Percentiles rank a stretch among this genome's conserved stretches.
phyloP scores from a whole-genome alignment of 805 yeast species.

The Lipomyces starkeyi region DNA sequence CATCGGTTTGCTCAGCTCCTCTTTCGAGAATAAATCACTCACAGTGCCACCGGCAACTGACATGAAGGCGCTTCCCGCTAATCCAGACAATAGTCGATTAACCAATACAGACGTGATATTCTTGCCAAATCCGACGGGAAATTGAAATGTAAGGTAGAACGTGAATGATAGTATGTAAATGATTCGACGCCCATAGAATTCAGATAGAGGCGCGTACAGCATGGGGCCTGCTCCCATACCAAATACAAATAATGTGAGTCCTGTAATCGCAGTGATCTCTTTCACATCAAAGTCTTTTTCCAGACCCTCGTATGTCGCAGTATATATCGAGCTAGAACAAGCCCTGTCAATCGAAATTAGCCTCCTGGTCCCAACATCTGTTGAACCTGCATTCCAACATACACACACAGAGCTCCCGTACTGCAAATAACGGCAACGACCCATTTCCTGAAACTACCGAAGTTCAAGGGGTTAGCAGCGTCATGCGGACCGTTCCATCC shows the following conservation, averaged over 20 bases:
- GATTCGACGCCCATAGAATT: conserved; percentile 71
- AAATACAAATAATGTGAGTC: conserved; percentile 59
- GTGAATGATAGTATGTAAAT: conserved; percentile 61
- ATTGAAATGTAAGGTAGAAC: conserved; percentile 55
- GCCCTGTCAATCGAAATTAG: conserved; percentile 41
- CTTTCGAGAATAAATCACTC: conserved; percentile 73
- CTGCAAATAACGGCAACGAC: conserved; percentile 44
- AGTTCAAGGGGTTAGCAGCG: conserved; percentile 48
- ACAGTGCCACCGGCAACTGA: conserved; percentile 87
- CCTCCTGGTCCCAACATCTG: not conserved
- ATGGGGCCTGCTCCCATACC: conserved; percentile 72
- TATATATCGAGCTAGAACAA: conserved; percentile 58
- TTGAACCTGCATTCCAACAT: not conserved
- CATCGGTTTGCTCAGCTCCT: conserved; percentile 43
- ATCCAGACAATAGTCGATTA: conserved; percentile 74
- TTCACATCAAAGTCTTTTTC: conserved; percentile 49
- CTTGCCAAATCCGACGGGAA: conserved; percentile 55
- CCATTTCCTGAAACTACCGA: conserved; percentile 49
- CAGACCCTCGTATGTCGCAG: conserved; percentile 52
- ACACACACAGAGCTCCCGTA: conserved; percentile 37
- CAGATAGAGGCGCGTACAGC: conserved; percentile 71
- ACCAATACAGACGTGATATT: conserved; percentile 55
- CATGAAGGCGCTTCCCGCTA: conserved; percentile 79
- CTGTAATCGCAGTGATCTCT: conserved; percentile 55
- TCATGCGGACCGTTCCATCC: conserved; percentile 46